These are phyloP conservation scores for Fusarium euwallaceae DNA, from an alignment of 2,329 filamentous ascomycete species.

Conservation along the genomic window DNA sequence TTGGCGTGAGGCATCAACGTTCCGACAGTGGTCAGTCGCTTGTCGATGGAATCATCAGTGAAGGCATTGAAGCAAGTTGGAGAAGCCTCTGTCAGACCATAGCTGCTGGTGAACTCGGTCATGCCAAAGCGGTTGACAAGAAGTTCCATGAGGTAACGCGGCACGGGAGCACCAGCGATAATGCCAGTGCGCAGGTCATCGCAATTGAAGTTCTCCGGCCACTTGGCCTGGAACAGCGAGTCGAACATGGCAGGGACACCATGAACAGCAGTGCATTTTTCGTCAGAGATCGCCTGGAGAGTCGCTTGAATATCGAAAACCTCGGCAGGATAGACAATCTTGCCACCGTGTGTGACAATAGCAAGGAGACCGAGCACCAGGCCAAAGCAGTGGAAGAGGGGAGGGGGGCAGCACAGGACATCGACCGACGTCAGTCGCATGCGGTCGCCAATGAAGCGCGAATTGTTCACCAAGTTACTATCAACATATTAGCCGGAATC, in stretches of 20 bases:
- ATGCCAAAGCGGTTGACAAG: conserved; percentile 80
- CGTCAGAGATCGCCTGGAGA: conserved; percentile 74
- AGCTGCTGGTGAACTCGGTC: conserved; percentile 78
- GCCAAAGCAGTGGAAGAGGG: conserved; percentile 89
- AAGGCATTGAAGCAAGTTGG: conserved; percentile 87
- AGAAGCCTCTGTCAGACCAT: conserved; percentile 81
- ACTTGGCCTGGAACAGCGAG: conserved; percentile 66
- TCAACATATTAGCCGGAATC: conserved; percentile 12
- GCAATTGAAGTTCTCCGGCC: conserved; percentile 58
- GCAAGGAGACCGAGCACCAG: conserved; percentile 82
- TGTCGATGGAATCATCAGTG: conserved; percentile 77
- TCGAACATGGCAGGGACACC: conserved; percentile 91
- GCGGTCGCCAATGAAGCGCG: conserved; percentile 79
- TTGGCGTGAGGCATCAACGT: conserved; percentile 80
- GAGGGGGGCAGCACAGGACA: conserved; percentile 83
- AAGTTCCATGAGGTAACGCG: conserved; percentile 79
- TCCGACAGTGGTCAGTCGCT: conserved; percentile 78
- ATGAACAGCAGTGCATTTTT: conserved; percentile 80
- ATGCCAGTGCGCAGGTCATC: conserved; percentile 78
- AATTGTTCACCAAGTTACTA: conserved; percentile 74
- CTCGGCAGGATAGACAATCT: conserved; percentile 81
- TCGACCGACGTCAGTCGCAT: conserved; percentile 77
- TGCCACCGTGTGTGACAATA: conserved; percentile 79
- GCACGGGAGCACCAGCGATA: conserved; percentile 83
- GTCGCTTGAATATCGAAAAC: conserved; percentile 78